Percentiles rank a stretch among this genome's conserved stretches.
These are phyloP conservation scores for Pichia terricola DNA, from an alignment of 1,139 yeast species.

Conservation along the genomic window DNA sequence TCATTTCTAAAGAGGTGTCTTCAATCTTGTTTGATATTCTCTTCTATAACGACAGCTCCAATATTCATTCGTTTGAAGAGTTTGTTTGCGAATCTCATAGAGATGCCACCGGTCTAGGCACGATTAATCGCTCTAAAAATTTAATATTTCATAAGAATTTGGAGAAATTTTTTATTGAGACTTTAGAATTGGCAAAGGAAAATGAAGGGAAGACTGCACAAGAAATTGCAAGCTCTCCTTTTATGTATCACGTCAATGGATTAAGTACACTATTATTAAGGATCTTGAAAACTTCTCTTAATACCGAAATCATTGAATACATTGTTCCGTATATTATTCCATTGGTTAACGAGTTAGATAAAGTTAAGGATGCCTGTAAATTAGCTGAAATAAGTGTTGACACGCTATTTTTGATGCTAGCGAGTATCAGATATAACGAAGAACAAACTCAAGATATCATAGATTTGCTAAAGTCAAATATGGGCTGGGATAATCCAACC, in stretches of 20 bases:
- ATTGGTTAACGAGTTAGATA: constrained; percentile 54
- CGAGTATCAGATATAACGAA: constrained; percentile 18
- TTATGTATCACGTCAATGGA: constrained; percentile 39
- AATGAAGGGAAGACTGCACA: constrained; percentile 31
- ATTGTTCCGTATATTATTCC: constrained; percentile 49
- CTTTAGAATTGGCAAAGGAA: constrained; percentile 14
- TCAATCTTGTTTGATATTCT: constrained; percentile 50
- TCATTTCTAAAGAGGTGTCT: constrained; percentile 67
- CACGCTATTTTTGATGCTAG: constrained; percentile 17
- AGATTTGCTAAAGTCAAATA: constrained; percentile 38
- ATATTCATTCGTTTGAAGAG: constrained; percentile 33
- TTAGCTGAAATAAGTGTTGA: constrained; percentile 43
- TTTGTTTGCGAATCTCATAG: constrained; percentile 34
- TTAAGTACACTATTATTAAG: constrained; percentile 22
- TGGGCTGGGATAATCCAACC: constrained; percentile 34
- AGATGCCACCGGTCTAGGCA: constrained; percentile 23
- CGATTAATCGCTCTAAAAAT: constrained; percentile 7
- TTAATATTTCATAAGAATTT: constrained; percentile 15
- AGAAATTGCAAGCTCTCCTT: constrained; percentile 37
- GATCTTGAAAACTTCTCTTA: constrained; percentile 34
- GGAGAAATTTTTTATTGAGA: constrained; percentile 12
- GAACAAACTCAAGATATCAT: constrained; percentile 32
- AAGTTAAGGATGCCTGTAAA: constrained; percentile 74
- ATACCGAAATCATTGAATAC: constrained; percentile 34
- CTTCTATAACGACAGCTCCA: constrained; percentile 42